Evolutionary conservation across 2,329 filamentous ascomycete genomes (phyloP).

Genomic region (Didymella lethalis): DNA sequence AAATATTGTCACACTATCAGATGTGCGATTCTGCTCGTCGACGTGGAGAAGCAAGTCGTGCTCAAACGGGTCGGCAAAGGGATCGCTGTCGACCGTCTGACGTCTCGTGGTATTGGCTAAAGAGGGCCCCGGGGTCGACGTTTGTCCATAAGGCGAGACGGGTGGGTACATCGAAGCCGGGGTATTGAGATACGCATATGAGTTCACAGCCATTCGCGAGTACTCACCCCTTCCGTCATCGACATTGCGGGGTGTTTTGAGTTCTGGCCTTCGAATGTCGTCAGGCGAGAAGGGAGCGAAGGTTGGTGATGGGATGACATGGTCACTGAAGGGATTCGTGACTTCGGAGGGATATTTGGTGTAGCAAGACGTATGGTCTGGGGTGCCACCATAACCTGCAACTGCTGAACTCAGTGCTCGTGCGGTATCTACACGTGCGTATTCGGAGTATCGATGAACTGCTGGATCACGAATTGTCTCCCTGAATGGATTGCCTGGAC

Average conservation of each 20-base stretch:
- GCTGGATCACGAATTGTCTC: constrained; percentile 18
- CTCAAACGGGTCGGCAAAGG: constrained; percentile 38
- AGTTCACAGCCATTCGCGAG: constrained; percentile 25
- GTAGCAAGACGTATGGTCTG: constrained; percentile 17
- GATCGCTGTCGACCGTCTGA: constrained; percentile 26
- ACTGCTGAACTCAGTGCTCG: constrained; percentile 26
- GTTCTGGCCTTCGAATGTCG: constrained; percentile 24
- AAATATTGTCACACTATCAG: constrained; percentile 39
- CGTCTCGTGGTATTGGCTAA: constrained; percentile 2
- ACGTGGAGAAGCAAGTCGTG: constrained; percentile 43
- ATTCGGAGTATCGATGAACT: constrained; percentile 16
- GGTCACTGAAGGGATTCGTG: constrained; percentile 28
- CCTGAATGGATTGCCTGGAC: constrained; percentile 24
- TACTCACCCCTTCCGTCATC: constrained; percentile 30
- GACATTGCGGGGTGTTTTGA: constrained; percentile 8
- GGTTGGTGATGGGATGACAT: constrained; percentile 32
- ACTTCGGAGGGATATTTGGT: constrained; percentile 8
- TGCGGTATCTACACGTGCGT: constrained; percentile 17
- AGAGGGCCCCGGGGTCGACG: constrained; percentile 15
- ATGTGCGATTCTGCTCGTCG: constrained; percentile 38
- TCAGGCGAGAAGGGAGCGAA: constrained; percentile 29
- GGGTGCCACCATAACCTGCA: constrained; percentile 19
- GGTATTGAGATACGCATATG: constrained; percentile 27
- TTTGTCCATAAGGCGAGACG: constrained; percentile 32
- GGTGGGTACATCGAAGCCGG: constrained; percentile 32